Base-by-base conservation (phyloP, 257 asterid species). In the Solanum sejunctum region DNA sequence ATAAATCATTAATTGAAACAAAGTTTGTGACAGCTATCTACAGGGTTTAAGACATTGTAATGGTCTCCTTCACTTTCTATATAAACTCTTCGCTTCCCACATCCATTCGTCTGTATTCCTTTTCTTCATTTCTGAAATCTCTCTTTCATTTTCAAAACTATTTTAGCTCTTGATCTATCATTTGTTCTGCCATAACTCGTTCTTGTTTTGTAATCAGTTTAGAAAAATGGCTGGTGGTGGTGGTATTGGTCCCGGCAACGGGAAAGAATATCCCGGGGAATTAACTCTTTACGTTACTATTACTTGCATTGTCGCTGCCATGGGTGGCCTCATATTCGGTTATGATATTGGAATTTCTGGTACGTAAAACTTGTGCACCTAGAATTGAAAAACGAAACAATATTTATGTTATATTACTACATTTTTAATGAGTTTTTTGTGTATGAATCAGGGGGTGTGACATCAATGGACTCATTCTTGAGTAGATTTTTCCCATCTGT, bases 311-410 rank as follows among this genome's bases (percentile, higher is more conserved):
- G 91, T 94, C n/a, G 98, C 98, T 2, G 98, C 96, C 89, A 95
- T 93, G 98, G 98, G 98, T 3, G 98, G 98, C 10, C 92, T 95
- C 7, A 95, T 95, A 55, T 95, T 95, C 70, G 98, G 98, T 52
- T 95, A 95, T 57, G 98, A 95, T 84, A 91, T 95, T 2, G 98
- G 98, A 7, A 94, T 95, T 89, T 95, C 98, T 21, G 98, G 98
- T 94, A 88, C 16, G 80, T 36, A 36, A 63, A 49, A 10, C 28
- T 41, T 41, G 47, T 41, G 1, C 26, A 75, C 13, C 18, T 71
- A 26, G 20, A 13, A 36, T 36, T 36, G 57, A 2, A 7, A n/a
- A 5, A 17, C 1, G 28, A 41, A 1, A 12, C 13, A 21, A 21
- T 3, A 20, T 52, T n/a, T 70, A 41, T 41, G n/a, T 45, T 45